These are phyloP conservation scores for Abelmoschus esculentus DNA, from an alignment of 345 rosid species.

Conservation along the genomic window DNA sequence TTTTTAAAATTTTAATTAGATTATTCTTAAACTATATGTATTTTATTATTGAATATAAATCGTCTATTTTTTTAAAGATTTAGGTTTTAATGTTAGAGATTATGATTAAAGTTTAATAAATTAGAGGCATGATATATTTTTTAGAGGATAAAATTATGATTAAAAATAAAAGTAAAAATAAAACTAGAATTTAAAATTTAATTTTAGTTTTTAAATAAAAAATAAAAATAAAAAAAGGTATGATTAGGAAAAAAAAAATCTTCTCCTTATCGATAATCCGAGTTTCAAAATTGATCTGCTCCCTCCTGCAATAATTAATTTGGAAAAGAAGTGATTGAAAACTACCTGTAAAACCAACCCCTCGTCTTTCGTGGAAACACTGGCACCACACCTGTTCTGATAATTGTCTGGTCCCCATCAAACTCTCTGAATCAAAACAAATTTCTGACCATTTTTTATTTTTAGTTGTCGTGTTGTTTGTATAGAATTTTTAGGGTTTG, in stretches of 20 bases:
- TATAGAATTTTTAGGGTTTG: neutral
- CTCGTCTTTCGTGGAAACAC: slow-evolving; percentile 5
- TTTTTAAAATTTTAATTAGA: neutral
- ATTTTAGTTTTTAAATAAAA: too few relatives aligned
- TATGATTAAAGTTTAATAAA: too few relatives aligned
- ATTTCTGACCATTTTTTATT: neutral
- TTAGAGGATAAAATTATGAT: too few relatives aligned
- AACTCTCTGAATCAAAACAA: neutral
- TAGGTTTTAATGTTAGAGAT: too few relatives aligned
- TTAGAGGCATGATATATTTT: too few relatives aligned
- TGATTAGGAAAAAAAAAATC: too few relatives aligned
- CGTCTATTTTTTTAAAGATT: too few relatives aligned
- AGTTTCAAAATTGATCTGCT: slow-evolving; percentile 7
- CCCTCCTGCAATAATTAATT: neutral
- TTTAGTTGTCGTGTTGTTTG: neutral
- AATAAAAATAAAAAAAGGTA: too few relatives aligned
- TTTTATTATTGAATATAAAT: neutral
- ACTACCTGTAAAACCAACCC: neutral
- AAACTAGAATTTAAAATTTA: too few relatives aligned
- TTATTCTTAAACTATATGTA: neutral
- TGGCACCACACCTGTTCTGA: slow-evolving; percentile 14
- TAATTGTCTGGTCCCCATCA: slow-evolving; percentile 1
- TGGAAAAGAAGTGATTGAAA: neutral
- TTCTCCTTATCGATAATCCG: neutral
- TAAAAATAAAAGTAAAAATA: too few relatives aligned